Evolutionary conservation across 2,329 filamentous ascomycete species (phyloP), one percentile per base, ranked within the genome.

Genomic region (Epicoccum sorghinum): DNA sequence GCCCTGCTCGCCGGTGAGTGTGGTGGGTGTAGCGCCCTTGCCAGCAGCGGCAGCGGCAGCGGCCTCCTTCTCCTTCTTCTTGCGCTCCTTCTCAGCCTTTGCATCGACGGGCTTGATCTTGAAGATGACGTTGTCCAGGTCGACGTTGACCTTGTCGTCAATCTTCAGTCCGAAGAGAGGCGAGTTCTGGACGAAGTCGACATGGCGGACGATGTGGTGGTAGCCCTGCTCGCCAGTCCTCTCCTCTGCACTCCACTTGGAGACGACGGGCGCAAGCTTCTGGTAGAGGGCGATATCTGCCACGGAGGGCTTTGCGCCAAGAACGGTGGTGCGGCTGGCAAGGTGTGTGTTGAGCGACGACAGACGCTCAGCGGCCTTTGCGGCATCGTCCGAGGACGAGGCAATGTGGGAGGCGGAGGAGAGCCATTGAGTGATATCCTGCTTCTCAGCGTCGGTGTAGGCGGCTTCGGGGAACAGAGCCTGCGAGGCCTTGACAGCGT

Each of bases 151-250:
- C 82, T 95, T 96, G 71, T 95, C 86, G 57, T 83, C 80, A 61
- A 96, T 79, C 58, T 84, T 83, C 56, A 96, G 81, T 14, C 83
- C 87, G 59, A 96, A 83, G 40, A 86, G 64, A 1, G 87, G 81
- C 41, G 90, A 89, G 80, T 96, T 96, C 82, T 98, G 93, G 61
- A 98, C 90, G 73, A 97, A 96, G 79, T 97, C 93, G 70, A 97
- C 78, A 74, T 91, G 89, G 63, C 93, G 90, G 53, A 97, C 90
- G 63, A 98, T 89, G 78, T 98, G 88, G 60, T 96, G 93, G 75
- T 89, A 89, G 58, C 93, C 93, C 60, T 91, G 83, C 79, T 96
- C 87, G 59, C 93, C 93, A 22, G 93, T 96, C 71, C 90, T 86
- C 83, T 96, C 86, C 79, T 97, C 92, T 41, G 89, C 78, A 2